A percentile compares a stretch with the other conserved stretches of the same genome.
phyloP scores from a whole-genome alignment of 2,329 filamentous ascomycete genomes.

The Fusarium dimerum region DNA sequence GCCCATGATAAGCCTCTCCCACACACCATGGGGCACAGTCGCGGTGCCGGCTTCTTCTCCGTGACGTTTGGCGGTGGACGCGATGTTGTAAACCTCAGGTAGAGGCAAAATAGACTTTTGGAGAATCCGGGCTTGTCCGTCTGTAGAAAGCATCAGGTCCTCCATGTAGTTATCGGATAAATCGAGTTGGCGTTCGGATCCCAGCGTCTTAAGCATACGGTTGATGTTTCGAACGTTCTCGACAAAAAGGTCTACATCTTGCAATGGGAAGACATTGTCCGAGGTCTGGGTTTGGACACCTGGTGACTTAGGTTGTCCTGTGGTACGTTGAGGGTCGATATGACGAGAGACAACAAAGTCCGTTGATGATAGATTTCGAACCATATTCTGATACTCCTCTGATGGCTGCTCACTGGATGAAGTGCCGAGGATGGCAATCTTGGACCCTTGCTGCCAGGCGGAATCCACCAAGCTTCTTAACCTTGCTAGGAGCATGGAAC shows the following conservation, averaged over 20 bases:
- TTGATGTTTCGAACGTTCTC: conserved; percentile 51
- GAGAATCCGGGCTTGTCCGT: conserved; percentile 31
- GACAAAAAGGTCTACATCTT: conserved; percentile 41
- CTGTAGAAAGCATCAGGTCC: conserved; percentile 28
- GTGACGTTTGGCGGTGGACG: conserved; percentile 33
- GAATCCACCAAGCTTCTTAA: conserved; percentile 72
- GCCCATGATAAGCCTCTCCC: conserved; percentile 35
- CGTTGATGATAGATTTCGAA: conserved; percentile 40
- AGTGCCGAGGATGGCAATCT: conserved; percentile 79
- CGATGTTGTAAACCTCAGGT: conserved; percentile 42
- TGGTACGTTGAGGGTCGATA: conserved; percentile 26
- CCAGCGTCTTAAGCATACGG: conserved; percentile 46
- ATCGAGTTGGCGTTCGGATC: conserved; percentile 24
- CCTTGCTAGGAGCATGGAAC: conserved; percentile 67
- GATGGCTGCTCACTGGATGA: conserved; percentile 57
- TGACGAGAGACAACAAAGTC: conserved; percentile 44
- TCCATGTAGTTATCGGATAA: conserved; percentile 27
- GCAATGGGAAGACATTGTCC: conserved; percentile 28
- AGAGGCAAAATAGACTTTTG: conserved; percentile 39
- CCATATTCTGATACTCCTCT: conserved; percentile 42
- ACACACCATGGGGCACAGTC: conserved; percentile 26
- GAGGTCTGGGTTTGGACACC: conserved; percentile 12
- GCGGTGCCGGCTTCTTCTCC: conserved; percentile 20
- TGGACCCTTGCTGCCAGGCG: conserved; percentile 69
- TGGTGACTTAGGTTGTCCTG: conserved; percentile 30